Conservation (phyloP, 495 filamentous ascomycete species). For the Neurospora pannonica region DNA sequence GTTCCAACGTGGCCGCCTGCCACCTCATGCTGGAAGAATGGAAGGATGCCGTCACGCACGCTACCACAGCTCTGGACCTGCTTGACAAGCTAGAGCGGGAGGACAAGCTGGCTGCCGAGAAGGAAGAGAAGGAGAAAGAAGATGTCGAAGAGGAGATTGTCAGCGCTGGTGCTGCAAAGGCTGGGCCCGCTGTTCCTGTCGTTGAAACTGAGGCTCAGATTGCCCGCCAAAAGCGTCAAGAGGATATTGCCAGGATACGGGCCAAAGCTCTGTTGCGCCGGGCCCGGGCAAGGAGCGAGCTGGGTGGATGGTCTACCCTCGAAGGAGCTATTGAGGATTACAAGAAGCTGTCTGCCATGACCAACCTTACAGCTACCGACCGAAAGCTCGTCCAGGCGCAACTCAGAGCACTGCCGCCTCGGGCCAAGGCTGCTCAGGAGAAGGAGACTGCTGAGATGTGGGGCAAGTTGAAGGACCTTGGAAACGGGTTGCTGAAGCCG, state of each 20-base stretch:
- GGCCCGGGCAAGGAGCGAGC: conserved; percentile 61
- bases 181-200: conserved; percentile 25
- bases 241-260: conserved; percentile 67
- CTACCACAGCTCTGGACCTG: conserved; percentile 62
- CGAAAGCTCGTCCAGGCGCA: conserved; percentile 54
- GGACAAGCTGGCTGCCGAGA: conserved; percentile 31
- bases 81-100: conserved; percentile 48
- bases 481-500: conserved; percentile 83
- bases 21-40: conserved; percentile 80
- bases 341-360: conserved; percentile 45
- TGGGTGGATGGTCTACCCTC: conserved; percentile 71
- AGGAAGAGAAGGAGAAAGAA: conserved; percentile 46
- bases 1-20: conserved; percentile 84
- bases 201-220: conserved; percentile 29
- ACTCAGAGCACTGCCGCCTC: conserved; percentile 51
- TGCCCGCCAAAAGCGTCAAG: conserved; percentile 29
- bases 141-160: conserved; percentile 50
- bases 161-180: conserved; percentile 41
- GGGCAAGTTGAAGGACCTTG: conserved; percentile 88
- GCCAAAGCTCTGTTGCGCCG: conserved; percentile 80
- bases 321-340: conserved; percentile 75
- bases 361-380: conserved; percentile 54
- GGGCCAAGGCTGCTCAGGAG: conserved; percentile 66
- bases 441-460: conserved; percentile 92
- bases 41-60: conserved; percentile 69